Evolutionary conservation across 1,284 basidiomycete species (phyloP).

Genomic region (Ustilago trichophora): DNA sequence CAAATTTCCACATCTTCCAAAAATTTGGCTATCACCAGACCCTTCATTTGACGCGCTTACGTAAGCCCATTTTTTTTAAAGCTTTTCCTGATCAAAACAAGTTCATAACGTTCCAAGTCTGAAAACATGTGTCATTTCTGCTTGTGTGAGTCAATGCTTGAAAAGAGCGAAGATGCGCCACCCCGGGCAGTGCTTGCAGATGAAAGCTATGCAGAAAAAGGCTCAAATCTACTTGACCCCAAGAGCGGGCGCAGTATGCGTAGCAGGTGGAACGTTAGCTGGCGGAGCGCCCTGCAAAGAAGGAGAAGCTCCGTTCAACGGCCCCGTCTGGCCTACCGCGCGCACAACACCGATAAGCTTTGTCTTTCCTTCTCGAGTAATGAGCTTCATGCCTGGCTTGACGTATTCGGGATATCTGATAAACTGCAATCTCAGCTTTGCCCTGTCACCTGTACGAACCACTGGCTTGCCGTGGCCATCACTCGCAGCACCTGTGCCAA

Average conservation of each 20-base stretch:
- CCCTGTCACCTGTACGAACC: conserved; percentile 62
- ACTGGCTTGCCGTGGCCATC: conserved; percentile 55
- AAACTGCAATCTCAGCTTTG: conserved; percentile 60
- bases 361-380: conserved; percentile 62
- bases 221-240: conserved; percentile 21
- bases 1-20: conserved; percentile 12
- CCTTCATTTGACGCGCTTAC: conserved; percentile 25
- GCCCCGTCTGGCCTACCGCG: conserved; percentile 47
- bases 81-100: no score
- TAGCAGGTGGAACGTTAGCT: conserved; percentile 19
- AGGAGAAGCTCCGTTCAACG: conserved; percentile 17
- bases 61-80: no score
- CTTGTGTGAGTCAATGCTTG: no score
- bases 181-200: no score
- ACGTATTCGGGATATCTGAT: conserved; percentile 59
- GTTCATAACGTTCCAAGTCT: no score
- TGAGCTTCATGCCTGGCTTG: conserved; percentile 62
- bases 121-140: no score
- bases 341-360: conserved; percentile 62
- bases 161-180: no score
- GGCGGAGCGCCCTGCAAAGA: neutral
- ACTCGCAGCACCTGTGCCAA: neutral
- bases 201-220: no score
- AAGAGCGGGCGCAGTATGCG: conserved; percentile 26
- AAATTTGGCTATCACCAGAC: conserved; percentile 11